Conservation (phyloP, 371 early-diverging fungal genomes). For the Mucor indicus region DNA sequence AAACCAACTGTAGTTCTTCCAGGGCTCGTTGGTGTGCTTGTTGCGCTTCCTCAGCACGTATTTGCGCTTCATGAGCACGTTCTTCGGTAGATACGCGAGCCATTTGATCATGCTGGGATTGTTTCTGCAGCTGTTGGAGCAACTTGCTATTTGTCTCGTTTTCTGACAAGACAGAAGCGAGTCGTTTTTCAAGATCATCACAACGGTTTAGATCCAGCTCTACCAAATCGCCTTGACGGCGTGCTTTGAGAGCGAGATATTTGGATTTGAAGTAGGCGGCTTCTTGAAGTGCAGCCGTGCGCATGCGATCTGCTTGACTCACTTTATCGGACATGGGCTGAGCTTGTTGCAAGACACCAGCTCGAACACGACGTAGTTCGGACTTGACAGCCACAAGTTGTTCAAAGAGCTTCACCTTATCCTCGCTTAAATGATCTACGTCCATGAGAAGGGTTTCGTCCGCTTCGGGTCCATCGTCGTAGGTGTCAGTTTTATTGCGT, state of each 20-base stretch:
- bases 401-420: conserved; percentile 44
- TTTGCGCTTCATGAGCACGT: conserved; percentile 39
- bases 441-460: conserved; percentile 35
- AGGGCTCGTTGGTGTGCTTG: conserved; percentile 51
- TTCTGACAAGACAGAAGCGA: conserved; percentile 43
- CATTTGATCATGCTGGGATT: conserved; percentile 40
- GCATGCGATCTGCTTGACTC: conserved; percentile 51
- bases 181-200: conserved; percentile 47
- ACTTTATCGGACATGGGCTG: conserved; percentile 51
- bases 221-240: conserved; percentile 33
- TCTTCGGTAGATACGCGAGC: conserved; percentile 47
- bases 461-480: conserved; percentile 33
- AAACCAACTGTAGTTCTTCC: conserved; percentile 45
- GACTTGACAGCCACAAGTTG: conserved; percentile 41
- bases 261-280: conserved; percentile 61
- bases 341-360: conserved; percentile 50
- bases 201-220: conserved; percentile 43
- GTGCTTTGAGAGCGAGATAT: conserved; percentile 29
- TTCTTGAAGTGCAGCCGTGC: conserved; percentile 58
- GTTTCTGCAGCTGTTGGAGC: conserved; percentile 40
- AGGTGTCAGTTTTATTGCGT: conserved; percentile 15
- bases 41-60: conserved; percentile 53
- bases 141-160: conserved; percentile 38
- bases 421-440: conserved; percentile 26
- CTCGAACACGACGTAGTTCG: conserved; percentile 42